Evolutionary conservation across 495 filamentous ascomycete species (phyloP).

Genomic region (Penicillium ochrochloron): DNA sequence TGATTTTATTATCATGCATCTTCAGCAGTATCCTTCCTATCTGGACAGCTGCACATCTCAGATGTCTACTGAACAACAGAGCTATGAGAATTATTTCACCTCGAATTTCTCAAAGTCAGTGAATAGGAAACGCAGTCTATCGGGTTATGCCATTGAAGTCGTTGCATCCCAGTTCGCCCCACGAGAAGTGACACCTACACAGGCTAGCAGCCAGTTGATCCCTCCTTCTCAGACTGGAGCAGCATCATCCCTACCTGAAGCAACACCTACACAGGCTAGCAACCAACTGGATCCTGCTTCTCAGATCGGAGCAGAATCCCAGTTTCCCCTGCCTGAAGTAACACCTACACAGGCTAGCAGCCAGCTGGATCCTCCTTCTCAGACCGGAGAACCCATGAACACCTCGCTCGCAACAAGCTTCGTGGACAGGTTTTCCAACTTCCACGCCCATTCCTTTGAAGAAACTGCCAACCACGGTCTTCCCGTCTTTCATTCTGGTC

Average conservation of each 20-base stretch:
- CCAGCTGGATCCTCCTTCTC: not conserved
- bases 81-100: conserved; percentile 44
- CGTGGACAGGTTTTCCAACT: conserved; percentile 34
- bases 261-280: conserved; percentile 2
- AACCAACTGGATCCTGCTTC: not conserved
- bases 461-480: conserved; percentile 11
- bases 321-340: conserved; percentile 18
- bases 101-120: conserved; percentile 32
- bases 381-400: conserved; percentile 7
- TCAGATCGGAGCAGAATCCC: conserved; percentile 22
- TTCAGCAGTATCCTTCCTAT: conserved; percentile 44
- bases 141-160: conserved; percentile 31
- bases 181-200: not conserved
- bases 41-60: conserved; percentile 28
- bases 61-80: conserved; percentile 21
- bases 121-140: conserved; percentile 45
- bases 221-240: not conserved
- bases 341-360: conserved; percentile 6
- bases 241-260: conserved; percentile 25
- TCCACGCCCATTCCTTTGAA: conserved; percentile 36
- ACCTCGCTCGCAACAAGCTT: conserved; percentile 39
- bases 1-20: conserved; percentile 64
- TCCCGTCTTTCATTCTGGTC: conserved; percentile 10
- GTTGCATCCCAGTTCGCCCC: conserved; percentile 34
- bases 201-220: conserved; percentile 13